A percentile compares a stretch with the other conserved stretches of the same genome.
Conservation (phyloP, 768 basidiomycete genomes). For the Boletus patriciae region DNA sequence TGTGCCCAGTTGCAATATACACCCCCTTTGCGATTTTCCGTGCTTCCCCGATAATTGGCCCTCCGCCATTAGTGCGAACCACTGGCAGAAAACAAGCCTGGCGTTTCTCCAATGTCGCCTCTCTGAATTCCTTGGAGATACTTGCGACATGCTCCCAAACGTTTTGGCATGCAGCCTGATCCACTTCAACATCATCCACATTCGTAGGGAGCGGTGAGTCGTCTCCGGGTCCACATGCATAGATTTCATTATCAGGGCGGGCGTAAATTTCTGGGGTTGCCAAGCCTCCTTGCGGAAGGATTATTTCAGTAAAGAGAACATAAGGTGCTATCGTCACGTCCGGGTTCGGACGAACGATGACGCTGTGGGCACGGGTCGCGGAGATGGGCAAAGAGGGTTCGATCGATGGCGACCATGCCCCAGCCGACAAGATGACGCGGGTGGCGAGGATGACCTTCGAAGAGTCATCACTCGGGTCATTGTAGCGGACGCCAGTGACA, state of each 20-base stretch:
- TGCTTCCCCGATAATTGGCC: constrained; percentile 73
- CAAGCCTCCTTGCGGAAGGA: constrained; percentile 31
- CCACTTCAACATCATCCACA: constrained; percentile 71
- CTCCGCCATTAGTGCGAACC: constrained; percentile 46
- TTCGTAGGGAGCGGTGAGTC: constrained; percentile 62
- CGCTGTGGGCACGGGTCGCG: constrained; percentile 71
- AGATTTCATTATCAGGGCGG: constrained; percentile 66
- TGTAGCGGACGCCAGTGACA: constrained; percentile 50
- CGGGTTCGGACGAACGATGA: constrained; percentile 55
- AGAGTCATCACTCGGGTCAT: constrained; percentile 22
- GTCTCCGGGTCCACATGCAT: constrained; percentile 81
- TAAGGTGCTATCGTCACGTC: constrained; percentile 61
- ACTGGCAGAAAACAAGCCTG: constrained; percentile 83
- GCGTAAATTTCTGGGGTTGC: constrained; percentile 71
- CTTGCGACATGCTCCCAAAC: constrained; percentile 57
- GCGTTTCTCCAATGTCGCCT: constrained; percentile 50
- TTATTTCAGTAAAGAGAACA: constrained; percentile 81
- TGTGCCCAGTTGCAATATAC: constrained; percentile 75
- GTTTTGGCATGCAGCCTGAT: constrained; percentile 53
- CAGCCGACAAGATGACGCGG: constrained; percentile 76
- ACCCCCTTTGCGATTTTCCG: constrained; percentile 56
- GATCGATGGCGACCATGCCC: constrained; percentile 78
- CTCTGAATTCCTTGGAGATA: constrained; percentile 57
- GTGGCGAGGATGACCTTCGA: constrained; percentile 52
- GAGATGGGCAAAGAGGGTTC: constrained; percentile 55